These are phyloP conservation scores for Calendula officinalis DNA, from an alignment of 129 eudicot species.

Conservation along the genomic window DNA sequence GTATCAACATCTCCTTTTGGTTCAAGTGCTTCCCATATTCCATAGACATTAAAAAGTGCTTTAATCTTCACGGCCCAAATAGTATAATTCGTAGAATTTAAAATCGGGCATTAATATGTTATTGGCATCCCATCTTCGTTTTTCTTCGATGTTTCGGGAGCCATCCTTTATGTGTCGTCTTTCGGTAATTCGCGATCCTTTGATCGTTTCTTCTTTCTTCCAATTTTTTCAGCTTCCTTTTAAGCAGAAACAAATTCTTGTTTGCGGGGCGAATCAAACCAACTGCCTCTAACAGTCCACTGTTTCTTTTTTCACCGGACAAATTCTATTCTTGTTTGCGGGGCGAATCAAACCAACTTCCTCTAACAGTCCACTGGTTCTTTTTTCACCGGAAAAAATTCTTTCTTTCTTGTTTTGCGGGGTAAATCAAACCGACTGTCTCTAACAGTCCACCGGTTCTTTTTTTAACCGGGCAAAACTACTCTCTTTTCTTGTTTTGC, in stretches of 20 bases:
- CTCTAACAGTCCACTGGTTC: too few species aligned
- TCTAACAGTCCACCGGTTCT: too few species aligned
- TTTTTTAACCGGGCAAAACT: too few species aligned
- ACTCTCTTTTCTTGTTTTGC: too few species aligned
- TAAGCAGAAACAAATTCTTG: neutral
- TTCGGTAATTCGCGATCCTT: neutral
- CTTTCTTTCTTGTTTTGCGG: too few species aligned
- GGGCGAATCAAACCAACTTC: neutral
- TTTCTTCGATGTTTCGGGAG: neutral
- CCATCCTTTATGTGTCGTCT: neutral
- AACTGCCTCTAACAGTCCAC: neutral
- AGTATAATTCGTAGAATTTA: conserved; percentile 2
- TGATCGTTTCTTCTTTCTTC: neutral
- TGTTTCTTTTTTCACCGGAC: neutral
- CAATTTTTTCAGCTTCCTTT: neutral
- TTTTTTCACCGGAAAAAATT: too few species aligned
- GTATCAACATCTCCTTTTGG: conserved; percentile 2
- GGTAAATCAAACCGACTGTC: too few species aligned
- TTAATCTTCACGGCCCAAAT: conserved; percentile 7
- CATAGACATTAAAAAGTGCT: neutral
- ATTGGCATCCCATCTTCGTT: neutral
- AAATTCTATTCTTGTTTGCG: neutral
- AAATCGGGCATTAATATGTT: neutral
- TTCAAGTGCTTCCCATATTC: neutral
- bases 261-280: neutral